phyloP scores from a whole-genome alignment of 2,329 filamentous ascomycete species.

The Bretziella fagacearum region DNA sequence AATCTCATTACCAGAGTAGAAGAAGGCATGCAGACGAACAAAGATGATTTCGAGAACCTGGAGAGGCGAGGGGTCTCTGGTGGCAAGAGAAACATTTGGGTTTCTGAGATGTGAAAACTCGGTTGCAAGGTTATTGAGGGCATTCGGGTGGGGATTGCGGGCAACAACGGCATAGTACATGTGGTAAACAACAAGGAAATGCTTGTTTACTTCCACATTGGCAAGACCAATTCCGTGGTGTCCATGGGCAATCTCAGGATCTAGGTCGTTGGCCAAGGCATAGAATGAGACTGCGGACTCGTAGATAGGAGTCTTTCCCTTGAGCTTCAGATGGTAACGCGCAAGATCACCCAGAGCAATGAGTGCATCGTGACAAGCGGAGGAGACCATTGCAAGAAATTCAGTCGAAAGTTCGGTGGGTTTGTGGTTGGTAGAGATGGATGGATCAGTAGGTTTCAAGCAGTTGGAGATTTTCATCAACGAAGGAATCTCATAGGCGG shows the following conservation, averaged over 20 bases:
- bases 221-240: conserved; percentile 88
- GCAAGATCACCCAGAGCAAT: conserved; percentile 81
- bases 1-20: conserved; percentile 62
- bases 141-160: conserved; percentile 56
- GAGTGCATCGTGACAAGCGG: conserved; percentile 66
- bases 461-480: conserved; percentile 26
- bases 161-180: conserved; percentile 70
- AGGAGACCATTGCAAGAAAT: conserved; percentile 43
- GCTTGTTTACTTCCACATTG: conserved; percentile 57
- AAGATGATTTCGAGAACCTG: conserved; percentile 66
- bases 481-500: conserved; percentile 37
- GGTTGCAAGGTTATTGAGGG: conserved; percentile 57
- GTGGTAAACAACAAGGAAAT: conserved; percentile 75
- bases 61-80: conserved; percentile 24
- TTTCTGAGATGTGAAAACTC: conserved; percentile 45
- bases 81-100: conserved; percentile 21
- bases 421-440: background rate
- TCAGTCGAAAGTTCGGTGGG: conserved; percentile 29
- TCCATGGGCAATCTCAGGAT: conserved; percentile 62
- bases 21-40: conserved; percentile 67
- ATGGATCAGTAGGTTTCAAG: conserved; percentile 7
- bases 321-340: conserved; percentile 64
- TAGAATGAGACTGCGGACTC: conserved; percentile 74
- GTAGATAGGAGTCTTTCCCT: conserved; percentile 58
- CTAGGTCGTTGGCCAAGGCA: conserved; percentile 58